phyloP scores from a whole-genome alignment of 2,329 filamentous ascomycete species.

The Cytospora chrysosperma region DNA sequence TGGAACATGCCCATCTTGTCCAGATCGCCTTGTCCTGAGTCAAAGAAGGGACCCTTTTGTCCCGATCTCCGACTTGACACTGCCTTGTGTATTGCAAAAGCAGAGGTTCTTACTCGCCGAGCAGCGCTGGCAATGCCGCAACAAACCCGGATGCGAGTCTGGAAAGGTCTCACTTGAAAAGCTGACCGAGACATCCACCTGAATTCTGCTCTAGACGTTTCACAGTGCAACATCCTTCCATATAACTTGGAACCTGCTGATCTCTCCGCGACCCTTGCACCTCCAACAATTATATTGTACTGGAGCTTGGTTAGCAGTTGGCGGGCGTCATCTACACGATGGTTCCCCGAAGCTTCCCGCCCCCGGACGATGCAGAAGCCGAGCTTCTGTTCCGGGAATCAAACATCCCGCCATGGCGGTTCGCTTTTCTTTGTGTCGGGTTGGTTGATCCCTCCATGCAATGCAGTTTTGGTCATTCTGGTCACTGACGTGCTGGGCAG shows the following conservation, averaged over 20 bases:
- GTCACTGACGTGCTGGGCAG: constrained; percentile 32
- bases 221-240: constrained; percentile 16
- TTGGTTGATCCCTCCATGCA: constrained; percentile 22
- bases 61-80: constrained; percentile 5
- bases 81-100: constrained; percentile 7
- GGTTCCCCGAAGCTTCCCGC: background rate
- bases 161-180: constrained; percentile 16
- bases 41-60: constrained; percentile 1
- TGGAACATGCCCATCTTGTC: background rate
- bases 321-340: constrained; percentile 1
- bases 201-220: constrained; percentile 1
- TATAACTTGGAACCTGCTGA: constrained; percentile 14
- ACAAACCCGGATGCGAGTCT: background rate
- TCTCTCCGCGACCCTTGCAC: background rate
- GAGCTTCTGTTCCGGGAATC: constrained; percentile 17
- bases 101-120: background rate
- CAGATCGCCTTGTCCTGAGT: background rate
- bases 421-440: constrained; percentile 37
- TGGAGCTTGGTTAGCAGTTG: background rate
- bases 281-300: background rate
- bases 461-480: background rate
- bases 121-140: constrained; percentile 1
- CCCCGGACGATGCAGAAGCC: background rate
- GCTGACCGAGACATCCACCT: constrained; percentile 10
- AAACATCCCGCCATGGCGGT: constrained; percentile 33